Conservation (phyloP, 2,329 filamentous ascomycete species). For the Sporothrix brasiliensis region DNA sequence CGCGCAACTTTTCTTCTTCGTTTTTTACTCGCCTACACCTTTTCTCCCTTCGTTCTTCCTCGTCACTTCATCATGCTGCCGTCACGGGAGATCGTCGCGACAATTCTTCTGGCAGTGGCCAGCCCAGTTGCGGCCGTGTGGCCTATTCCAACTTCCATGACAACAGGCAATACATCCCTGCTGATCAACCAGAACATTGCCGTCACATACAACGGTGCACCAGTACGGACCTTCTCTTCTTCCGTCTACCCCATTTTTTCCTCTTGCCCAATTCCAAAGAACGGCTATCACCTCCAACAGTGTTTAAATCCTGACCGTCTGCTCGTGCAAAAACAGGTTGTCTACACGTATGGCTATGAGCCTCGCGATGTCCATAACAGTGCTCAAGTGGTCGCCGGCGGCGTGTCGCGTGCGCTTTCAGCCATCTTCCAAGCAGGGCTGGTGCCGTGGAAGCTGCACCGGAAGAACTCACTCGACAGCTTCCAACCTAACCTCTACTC, state of each 20-base stretch:
- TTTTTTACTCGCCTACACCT: background rate
- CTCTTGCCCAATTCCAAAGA: slow-evolving; percentile 30
- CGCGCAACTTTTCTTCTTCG: background rate
- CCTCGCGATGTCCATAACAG: slow-evolving; percentile 50
- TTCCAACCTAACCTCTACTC: slow-evolving; percentile 63
- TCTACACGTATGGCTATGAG: slow-evolving; percentile 52
- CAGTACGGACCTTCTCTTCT: slow-evolving; percentile 51
- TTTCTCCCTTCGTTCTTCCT: background rate
- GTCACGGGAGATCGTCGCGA: slow-evolving; percentile 41
- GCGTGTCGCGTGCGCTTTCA: slow-evolving; percentile 61
- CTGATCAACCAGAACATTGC: slow-evolving; percentile 57
- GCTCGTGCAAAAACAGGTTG: slow-evolving; percentile 47
- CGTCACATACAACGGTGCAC: slow-evolving; percentile 62
- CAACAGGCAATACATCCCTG: slow-evolving; percentile 56
- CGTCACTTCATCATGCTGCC: slow-evolving; percentile 37
- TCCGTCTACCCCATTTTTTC: background rate
- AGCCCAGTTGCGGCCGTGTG: slow-evolving; percentile 57
- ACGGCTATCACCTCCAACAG: background rate
- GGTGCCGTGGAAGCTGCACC: slow-evolving; percentile 77
- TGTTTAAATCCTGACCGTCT: slow-evolving; percentile 30
- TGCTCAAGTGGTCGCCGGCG: slow-evolving; percentile 59
- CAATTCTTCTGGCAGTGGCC: slow-evolving; percentile 47
- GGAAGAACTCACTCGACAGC: slow-evolving; percentile 57
- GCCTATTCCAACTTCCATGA: slow-evolving; percentile 57
- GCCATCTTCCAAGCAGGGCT: slow-evolving; percentile 70